These are phyloP conservation scores for Tricladium varicosporioides DNA, from an alignment of 2,329 filamentous ascomycete genomes.

Conservation along the genomic window DNA sequence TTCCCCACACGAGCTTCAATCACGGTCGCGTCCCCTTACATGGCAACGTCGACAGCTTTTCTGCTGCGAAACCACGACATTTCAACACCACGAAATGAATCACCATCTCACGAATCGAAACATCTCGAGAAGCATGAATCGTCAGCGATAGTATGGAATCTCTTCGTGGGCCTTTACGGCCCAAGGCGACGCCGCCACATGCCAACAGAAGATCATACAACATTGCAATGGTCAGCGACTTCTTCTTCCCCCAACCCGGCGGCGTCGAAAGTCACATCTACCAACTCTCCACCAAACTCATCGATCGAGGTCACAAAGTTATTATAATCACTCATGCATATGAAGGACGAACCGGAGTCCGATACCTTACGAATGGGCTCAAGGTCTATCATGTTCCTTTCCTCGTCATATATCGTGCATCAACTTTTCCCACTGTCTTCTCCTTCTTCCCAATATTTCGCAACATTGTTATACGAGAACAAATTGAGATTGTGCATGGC, in stretches of 20 bases:
- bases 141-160: too few relatives aligned
- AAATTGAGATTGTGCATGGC: constrained; percentile 97
- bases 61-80: too few relatives aligned
- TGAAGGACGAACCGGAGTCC: constrained; percentile 82
- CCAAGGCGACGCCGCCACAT: constrained; percentile 20
- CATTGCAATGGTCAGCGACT: constrained; percentile 94
- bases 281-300: constrained; percentile 92
- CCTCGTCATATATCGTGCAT: constrained; percentile 88
- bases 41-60: too few relatives aligned
- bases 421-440: constrained; percentile 95
- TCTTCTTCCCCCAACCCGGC: constrained; percentile 97
- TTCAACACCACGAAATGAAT: too few relatives aligned
- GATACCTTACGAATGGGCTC: constrained; percentile 94
- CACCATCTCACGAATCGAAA: too few relatives aligned
- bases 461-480: constrained; percentile 91
- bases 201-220: constrained; percentile 47
- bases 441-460: constrained; percentile 98
- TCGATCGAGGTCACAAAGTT: constrained; percentile 96
- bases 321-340: constrained; percentile 97
- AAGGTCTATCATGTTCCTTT: constrained; percentile 99
- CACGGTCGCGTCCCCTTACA: too few relatives aligned
- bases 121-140: too few relatives aligned
- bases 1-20: not conserved
- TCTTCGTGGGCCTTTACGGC: too few relatives aligned
- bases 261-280: constrained; percentile 98